Evolutionary conservation across 2,329 filamentous ascomycete species (phyloP).

Genomic region (Fusarium sp.): DNA sequence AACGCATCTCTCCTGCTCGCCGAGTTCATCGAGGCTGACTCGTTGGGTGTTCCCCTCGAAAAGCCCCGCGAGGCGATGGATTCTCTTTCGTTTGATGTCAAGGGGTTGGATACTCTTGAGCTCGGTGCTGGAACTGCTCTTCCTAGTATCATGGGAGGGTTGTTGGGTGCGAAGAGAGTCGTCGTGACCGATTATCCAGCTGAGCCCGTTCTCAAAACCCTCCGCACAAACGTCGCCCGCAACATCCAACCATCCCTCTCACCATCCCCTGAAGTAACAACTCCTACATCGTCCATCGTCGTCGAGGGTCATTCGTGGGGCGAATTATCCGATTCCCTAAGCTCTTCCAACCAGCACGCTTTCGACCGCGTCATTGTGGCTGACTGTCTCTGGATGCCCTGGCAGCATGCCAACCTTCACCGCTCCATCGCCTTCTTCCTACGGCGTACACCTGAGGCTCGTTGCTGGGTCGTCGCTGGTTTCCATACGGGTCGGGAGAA

Average conservation of each 20-base stretch:
- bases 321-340: slow-evolving; percentile 51
- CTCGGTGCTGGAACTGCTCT: slow-evolving; percentile 71
- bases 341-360: slow-evolving; percentile 41
- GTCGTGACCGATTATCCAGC: slow-evolving; percentile 74
- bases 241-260: slow-evolving; percentile 55
- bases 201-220: slow-evolving; percentile 63
- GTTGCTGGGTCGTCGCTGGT: slow-evolving; percentile 71
- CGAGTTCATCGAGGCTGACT: slow-evolving; percentile 62
- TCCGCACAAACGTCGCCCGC: slow-evolving; percentile 63
- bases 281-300: slow-evolving; percentile 42
- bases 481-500: slow-evolving; percentile 75
- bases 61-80: slow-evolving; percentile 19
- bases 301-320: slow-evolving; percentile 73
- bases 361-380: slow-evolving; percentile 73
- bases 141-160: slow-evolving; percentile 58
- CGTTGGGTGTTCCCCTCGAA: slow-evolving; percentile 44
- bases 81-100: slow-evolving; percentile 54
- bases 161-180: slow-evolving; percentile 59
- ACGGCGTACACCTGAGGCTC: slow-evolving; percentile 51
- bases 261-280: slow-evolving; percentile 41
- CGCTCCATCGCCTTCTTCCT: slow-evolving; percentile 70
- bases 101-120: slow-evolving; percentile 64
- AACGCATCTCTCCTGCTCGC: slow-evolving; percentile 67
- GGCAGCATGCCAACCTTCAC: slow-evolving; percentile 72
- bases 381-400: slow-evolving; percentile 79